Conservation (phyloP, 2,329 filamentous ascomycete genomes). For the Periconia digitata region DNA sequence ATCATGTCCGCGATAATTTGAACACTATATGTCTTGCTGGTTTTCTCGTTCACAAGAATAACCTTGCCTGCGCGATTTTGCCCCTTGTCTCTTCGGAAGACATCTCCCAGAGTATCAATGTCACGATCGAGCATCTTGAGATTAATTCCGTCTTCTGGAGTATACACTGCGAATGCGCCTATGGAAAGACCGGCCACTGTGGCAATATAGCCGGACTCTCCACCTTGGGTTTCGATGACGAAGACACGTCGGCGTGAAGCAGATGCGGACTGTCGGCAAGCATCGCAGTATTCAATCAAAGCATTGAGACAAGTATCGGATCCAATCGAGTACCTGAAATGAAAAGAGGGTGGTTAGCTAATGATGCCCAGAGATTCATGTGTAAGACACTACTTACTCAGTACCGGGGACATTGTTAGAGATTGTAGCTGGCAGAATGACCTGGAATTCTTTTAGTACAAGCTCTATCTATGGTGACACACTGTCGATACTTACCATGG, state of each 20-base stretch:
- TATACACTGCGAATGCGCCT: conserved; percentile 91
- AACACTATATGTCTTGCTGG: conserved; percentile 84
- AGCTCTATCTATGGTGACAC: conserved; percentile 55
- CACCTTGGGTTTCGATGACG: conserved; percentile 96
- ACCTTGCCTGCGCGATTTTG: conserved; percentile 88
- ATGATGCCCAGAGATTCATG: neutral
- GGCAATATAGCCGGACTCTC: conserved; percentile 89
- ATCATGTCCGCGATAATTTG: conserved; percentile 96
- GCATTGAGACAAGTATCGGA: conserved; percentile 97
- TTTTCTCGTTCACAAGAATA: conserved; percentile 95
- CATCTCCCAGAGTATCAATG: conserved; percentile 83
- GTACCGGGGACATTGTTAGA: conserved; percentile 98
- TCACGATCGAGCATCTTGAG: conserved; percentile 91
- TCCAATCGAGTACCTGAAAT: conserved; percentile 75
- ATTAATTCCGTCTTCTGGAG: conserved; percentile 92
- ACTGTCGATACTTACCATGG: conserved; percentile 56
- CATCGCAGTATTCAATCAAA: conserved; percentile 91
- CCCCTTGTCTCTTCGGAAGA: conserved; percentile 82
- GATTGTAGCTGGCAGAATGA: conserved; percentile 91
- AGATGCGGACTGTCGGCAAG: conserved; percentile 94
- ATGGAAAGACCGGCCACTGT: conserved; percentile 89
- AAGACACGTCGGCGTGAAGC: conserved; percentile 92
- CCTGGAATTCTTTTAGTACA: conserved; percentile 52
- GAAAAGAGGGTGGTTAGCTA: neutral
- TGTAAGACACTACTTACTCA: conserved; percentile 50